Evolutionary conservation across 495 filamentous ascomycete genomes (phyloP).

Genomic region (Hypoxylon fuscum): DNA sequence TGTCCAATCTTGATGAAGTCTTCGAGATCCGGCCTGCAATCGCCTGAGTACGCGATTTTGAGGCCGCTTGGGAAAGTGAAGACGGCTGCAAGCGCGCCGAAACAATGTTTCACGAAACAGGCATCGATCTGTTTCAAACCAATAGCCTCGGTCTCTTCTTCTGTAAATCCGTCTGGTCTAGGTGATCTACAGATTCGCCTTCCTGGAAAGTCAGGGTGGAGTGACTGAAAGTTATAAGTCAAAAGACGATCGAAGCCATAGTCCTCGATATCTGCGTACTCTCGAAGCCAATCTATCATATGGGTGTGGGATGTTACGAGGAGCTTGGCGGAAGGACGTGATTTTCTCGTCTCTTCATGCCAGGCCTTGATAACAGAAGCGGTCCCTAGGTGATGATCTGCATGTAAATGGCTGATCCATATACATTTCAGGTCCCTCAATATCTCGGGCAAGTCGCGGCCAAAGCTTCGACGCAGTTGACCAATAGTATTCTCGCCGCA

Average conservation of each 20-base stretch:
- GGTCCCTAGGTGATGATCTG: slow-evolving; percentile 94
- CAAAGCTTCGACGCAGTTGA: slow-evolving; percentile 81
- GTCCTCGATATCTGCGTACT: slow-evolving; percentile 81
- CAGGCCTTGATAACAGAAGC: slow-evolving; percentile 80
- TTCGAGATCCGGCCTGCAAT: slow-evolving; percentile 78
- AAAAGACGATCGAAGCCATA: slow-evolving; percentile 67
- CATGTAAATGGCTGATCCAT: slow-evolving; percentile 95
- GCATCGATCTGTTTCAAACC: slow-evolving; percentile 64
- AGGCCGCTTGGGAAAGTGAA: slow-evolving; percentile 81
- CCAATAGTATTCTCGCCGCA: slow-evolving; percentile 93
- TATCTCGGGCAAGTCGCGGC: slow-evolving; percentile 69
- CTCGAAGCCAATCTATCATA: slow-evolving; percentile 77
- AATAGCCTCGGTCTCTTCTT: slow-evolving; percentile 33
- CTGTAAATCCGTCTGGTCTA: slow-evolving; percentile 23
- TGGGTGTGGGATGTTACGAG: slow-evolving; percentile 66
- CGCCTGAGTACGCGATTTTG: slow-evolving; percentile 91
- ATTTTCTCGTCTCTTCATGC: slow-evolving; percentile 61
- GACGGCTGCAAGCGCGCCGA: slow-evolving; percentile 75
- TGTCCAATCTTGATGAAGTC: slow-evolving; percentile 74
- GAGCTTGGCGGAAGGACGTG: slow-evolving; percentile 33
- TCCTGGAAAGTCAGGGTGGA: slow-evolving; percentile 5
- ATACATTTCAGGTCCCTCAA: slow-evolving; percentile 82
- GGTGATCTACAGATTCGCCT: slow-evolving; percentile 13
- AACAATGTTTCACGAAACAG: slow-evolving; percentile 78
- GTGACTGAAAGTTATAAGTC: slow-evolving; percentile 33